A percentile compares a stretch with the other conserved stretches of the same genome.
phyloP scores from a whole-genome alignment of 208 protist species.

The Crithidia bombi region DNA sequence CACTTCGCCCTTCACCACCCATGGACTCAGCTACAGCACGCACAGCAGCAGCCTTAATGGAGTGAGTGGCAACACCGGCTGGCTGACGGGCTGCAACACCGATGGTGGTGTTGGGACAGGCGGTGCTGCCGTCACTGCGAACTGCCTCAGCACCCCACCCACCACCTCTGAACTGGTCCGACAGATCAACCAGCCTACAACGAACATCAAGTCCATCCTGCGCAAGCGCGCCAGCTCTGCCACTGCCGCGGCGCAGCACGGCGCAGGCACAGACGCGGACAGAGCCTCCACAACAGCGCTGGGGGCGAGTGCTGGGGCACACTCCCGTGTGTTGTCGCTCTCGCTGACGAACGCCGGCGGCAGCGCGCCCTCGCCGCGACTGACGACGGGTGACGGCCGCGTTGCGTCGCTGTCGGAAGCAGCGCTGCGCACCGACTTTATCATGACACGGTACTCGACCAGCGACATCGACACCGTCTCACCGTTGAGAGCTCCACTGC shows the following conservation, averaged over 20 bases:
- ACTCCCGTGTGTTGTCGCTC: conserved; percentile 16
- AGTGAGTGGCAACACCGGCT: background rate
- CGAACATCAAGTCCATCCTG: conserved; percentile 33
- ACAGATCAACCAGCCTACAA: conserved; percentile 25
- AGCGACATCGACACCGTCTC: conserved; percentile 8
- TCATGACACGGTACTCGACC: conserved; percentile 11
- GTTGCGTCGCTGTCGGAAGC: background rate
- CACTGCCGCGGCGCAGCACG: background rate
- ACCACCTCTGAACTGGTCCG: conserved; percentile 34
- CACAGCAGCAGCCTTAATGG: background rate
- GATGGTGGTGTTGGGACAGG: background rate
- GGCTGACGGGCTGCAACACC: conserved; percentile 8
- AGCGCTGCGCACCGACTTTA: conserved; percentile 32
- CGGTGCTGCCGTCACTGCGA: background rate
- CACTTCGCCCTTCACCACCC: conserved; percentile 3
- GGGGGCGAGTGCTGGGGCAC: background rate
- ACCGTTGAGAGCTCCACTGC: background rate
- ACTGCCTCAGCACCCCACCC: conserved; percentile 5
- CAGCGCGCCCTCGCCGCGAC: background rate
- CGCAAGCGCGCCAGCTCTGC: conserved; percentile 10
- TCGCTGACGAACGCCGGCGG: background rate
- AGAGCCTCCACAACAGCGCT: conserved; percentile 3
- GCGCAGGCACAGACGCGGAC: background rate
- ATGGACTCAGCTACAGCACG: background rate
- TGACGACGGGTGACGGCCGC: background rate